Conservation (phyloP, 2,329 filamentous ascomycete genomes). For the Tolypocladium nubicola region DNA sequence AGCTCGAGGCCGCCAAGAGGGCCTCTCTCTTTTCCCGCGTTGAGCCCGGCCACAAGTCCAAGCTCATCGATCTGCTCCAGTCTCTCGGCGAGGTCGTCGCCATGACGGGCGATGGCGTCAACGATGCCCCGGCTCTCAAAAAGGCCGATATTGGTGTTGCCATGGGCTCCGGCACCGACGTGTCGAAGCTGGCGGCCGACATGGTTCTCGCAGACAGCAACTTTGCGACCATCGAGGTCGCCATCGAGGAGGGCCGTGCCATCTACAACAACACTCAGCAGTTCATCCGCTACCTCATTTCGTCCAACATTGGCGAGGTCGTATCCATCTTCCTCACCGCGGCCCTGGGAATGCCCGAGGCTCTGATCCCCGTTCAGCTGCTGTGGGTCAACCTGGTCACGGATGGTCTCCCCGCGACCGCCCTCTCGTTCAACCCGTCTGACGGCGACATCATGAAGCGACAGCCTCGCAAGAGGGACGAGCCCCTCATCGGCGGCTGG, state of each 20-base stretch:
- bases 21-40: slow-evolving; percentile 94
- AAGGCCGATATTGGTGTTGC: slow-evolving; percentile 98
- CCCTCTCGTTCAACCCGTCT: slow-evolving; percentile 95
- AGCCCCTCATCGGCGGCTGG: slow-evolving; percentile 88
- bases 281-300: slow-evolving; percentile 98
- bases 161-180: slow-evolving; percentile 96
- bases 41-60: slow-evolving; percentile 94
- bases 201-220: slow-evolving; percentile 99
- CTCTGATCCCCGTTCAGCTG: slow-evolving; percentile 90
- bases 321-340: slow-evolving; percentile 98
- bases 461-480: slow-evolving; percentile 81
- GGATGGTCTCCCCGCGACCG: slow-evolving; percentile 91
- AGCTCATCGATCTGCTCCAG: slow-evolving; percentile 91
- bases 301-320: slow-evolving; percentile 97
- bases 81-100: slow-evolving; percentile 89
- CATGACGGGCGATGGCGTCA: slow-evolving; percentile 98
- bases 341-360: slow-evolving; percentile 93
- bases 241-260: slow-evolving; percentile 91
- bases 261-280: slow-evolving; percentile 99
- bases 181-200: slow-evolving; percentile 90
- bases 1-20: slow-evolving; percentile 72
- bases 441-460: slow-evolving; percentile 97
- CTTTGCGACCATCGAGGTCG: slow-evolving; percentile 93
- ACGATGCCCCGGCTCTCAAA: slow-evolving; percentile 94
- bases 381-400: slow-evolving; percentile 99